A percentile compares a stretch with the other conserved stretches of the same genome.
These are phyloP conservation scores for Thielaviopsis euricoi DNA, from an alignment of 2,329 filamentous ascomycete genomes.

Conservation along the genomic window DNA sequence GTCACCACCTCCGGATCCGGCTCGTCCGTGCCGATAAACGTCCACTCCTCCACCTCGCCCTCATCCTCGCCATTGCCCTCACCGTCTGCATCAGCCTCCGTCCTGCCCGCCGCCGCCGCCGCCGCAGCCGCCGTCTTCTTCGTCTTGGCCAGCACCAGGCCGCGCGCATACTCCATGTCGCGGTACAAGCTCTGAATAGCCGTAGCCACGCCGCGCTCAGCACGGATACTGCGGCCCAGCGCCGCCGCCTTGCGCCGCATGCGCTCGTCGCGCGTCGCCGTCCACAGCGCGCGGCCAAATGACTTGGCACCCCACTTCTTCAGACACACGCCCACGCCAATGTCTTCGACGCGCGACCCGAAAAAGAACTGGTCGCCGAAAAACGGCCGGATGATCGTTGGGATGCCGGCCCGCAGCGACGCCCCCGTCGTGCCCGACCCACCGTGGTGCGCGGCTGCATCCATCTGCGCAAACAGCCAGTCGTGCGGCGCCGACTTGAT, in stretches of 20 bases:
- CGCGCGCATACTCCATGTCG: slow-evolving; percentile 82
- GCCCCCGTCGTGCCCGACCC: slow-evolving; percentile 91
- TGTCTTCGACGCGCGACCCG: slow-evolving; percentile 71
- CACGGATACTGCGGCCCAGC: slow-evolving; percentile 74
- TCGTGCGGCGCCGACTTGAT: slow-evolving; percentile 90
- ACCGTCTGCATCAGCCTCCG: too few relatives aligned
- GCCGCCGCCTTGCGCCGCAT: slow-evolving; percentile 78
- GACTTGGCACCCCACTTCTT: slow-evolving; percentile 77
- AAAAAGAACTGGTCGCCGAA: slow-evolving; percentile 99
- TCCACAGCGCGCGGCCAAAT: slow-evolving; percentile 78
- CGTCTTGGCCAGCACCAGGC: slow-evolving; percentile 52
- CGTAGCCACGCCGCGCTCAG: slow-evolving; percentile 77
- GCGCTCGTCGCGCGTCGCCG: slow-evolving; percentile 73
- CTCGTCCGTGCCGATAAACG: slow-evolving; percentile 53
- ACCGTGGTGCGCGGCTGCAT: slow-evolving; percentile 87
- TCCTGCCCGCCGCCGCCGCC: too few relatives aligned
- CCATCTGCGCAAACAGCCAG: slow-evolving; percentile 88
- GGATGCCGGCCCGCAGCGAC: slow-evolving; percentile 75
- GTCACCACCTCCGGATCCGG: slow-evolving; percentile 28
- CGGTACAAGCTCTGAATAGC: slow-evolving; percentile 90
- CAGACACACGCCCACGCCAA: slow-evolving; percentile 80
- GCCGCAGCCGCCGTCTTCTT: slow-evolving; percentile 10
- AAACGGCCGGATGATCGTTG: slow-evolving; percentile 90
- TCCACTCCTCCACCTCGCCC: slow-evolving; percentile 71
- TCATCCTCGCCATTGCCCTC: slow-evolving; percentile 31